Evolutionary conservation across 1,139 yeast genomes (phyloP), one percentile per base, ranked within the genome.

Genomic region (Debaryomycetaceae sp.): DNA sequence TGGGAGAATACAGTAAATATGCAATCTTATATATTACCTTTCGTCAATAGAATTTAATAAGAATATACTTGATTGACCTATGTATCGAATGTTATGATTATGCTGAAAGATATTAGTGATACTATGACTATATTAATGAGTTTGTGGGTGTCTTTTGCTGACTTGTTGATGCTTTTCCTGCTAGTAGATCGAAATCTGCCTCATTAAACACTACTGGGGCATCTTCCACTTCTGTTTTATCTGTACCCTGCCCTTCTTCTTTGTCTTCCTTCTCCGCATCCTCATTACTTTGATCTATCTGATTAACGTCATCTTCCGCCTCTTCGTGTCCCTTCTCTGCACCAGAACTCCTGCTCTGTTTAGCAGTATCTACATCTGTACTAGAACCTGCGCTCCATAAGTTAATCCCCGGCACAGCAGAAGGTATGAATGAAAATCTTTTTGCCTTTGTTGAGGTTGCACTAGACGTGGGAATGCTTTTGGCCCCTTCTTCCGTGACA

Each of bases 381-480:
- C 36, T 31, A 5, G 33, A n/a, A 14, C 17, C 16, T 8, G 19
- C 16, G 6, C 37, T 31, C 34, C 38, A 36, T 13, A 36, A 19
- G 16, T 31, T 36, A 3, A 36, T 31, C n/a, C 38, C 41, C 9
- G 49, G 39, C 6, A 45, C 32, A 5, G 26, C 26, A 3, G 26
- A 8, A 22, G 59, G 61, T 19, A 55, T 38, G 35, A 57, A 56
- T 2, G 59, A 53, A 35, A 56, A 54, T 38, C 52, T 38, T 35
- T 52, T 57, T 14, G 32, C 30, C 30, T 28, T 37, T 6, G 17
- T 16, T 2, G 37, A 35, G 14, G 17, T 14, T 6, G 37, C 33
- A 14, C 30, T 16, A 4, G 4, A 8, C 7, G n/a, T 16, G 3
- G n/a, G n/a, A 4, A 9, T 16, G 17, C 32, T 16, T 14, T 30